phyloP scores from a whole-genome alignment of 2,329 filamentous ascomycete species.

The Cordyceps tenuipes region DNA sequence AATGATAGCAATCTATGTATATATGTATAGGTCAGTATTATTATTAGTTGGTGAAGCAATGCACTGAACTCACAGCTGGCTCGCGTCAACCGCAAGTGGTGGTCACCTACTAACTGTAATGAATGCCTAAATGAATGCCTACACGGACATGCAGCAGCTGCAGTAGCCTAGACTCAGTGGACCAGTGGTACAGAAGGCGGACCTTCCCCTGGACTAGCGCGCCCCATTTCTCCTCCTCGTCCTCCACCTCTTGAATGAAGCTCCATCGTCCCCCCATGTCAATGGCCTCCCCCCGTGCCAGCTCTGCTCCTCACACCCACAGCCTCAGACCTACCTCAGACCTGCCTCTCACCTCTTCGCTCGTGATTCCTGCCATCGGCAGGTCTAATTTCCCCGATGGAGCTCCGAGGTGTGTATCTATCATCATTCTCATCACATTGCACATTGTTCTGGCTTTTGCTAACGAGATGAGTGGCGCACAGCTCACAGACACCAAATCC shows the following conservation, averaged over 20 bases:
- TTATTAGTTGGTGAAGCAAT: no score
- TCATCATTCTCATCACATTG: neutral
- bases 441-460: neutral
- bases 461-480: neutral
- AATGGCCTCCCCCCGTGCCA: neutral
- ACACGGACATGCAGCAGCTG: no score
- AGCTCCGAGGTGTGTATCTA: constrained; percentile 5
- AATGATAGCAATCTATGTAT: no score
- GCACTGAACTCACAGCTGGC: no score
- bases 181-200: neutral
- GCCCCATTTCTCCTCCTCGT: neutral
- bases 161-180: neutral
- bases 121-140: neutral
- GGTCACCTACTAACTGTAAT: neutral
- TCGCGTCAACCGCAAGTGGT: no score
- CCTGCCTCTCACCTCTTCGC: neutral
- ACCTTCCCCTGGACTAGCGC: constrained; percentile 7
- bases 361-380: neutral
- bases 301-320: neutral
- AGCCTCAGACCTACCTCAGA: no score
- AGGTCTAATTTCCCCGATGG: constrained; percentile 18
- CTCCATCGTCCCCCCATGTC: neutral
- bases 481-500: neutral
- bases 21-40: no score
- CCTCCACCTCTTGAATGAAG: neutral